These are phyloP conservation scores for Brachypodium distachyon DNA, from an alignment of 202 grass and related monocot genomes.

Conservation along the genomic window DNA sequence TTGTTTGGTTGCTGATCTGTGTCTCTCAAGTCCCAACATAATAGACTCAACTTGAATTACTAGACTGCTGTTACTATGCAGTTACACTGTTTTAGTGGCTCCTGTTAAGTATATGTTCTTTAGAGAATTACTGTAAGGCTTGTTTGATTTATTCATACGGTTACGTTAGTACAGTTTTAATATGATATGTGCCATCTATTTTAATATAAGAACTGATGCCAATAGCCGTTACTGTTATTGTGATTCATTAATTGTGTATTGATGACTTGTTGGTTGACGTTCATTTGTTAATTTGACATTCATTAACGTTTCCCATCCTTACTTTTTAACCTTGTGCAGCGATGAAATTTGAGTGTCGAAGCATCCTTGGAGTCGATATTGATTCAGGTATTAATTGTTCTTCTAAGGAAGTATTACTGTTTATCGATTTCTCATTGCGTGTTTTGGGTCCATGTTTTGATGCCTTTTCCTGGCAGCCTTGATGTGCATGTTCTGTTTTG, in stretches of 20 bases:
- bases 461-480: background rate
- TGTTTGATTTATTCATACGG: background rate
- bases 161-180: background rate
- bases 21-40: background rate
- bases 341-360: conserved; percentile 71
- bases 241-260: background rate
- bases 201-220: background rate
- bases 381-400: conserved; percentile 48
- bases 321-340: conserved; percentile 47
- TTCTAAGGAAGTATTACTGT: conserved; percentile 1
- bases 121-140: background rate
- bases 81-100: background rate
- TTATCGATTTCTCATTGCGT: background rate
- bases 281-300: conserved; percentile 3
- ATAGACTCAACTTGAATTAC: background rate
- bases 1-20: background rate
- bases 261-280: background rate
- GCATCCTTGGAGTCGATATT: conserved; percentile 88
- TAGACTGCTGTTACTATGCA: background rate
- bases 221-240: background rate
- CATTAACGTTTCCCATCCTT: conserved; percentile 19
- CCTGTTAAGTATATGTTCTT: background rate
- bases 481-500: background rate
- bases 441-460: background rate
- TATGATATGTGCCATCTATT: background rate